Evolutionary conservation across 1,284 basidiomycete species (phyloP), one percentile per base, ranked within the genome.

Genomic region (Cutaneotrichosporon cavernicola): DNA sequence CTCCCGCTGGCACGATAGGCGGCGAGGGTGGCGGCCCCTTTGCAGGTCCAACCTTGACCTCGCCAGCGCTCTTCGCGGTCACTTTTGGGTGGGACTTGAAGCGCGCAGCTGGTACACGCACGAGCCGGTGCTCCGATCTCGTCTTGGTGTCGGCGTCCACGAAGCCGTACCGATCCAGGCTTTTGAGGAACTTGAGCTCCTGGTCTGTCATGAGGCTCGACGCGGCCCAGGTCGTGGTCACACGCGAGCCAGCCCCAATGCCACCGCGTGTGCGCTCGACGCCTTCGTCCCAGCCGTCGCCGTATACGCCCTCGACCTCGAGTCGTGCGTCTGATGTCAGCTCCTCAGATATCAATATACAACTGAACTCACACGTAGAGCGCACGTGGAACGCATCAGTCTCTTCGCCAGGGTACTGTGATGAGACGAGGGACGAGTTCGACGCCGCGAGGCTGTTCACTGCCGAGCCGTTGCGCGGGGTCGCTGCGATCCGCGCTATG

Each of bases 241-340:
- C 70, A 34, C 79, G 65, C 40, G 73, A 70, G 13, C 65, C 67
- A 1, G 67, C 60, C 18, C 62, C 52, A 57, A 89, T 82, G 58
- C 90, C 86, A n/a, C 92, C 92, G 63, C 93, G 85, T n/a, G 92
- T 97, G 49, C 92, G 86, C 81, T 97, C 93, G 16, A 93, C 84
- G 43, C 93, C 93, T 70, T 95, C 92, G 70, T 90, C 89, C 81
- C 89, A 92, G 0, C 93, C 93, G 76, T 97, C 93, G 4, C 93
- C 93, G 73, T 88, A 90, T 34, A 97, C 93, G 22, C 93, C 93
- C 56, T 86, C 86, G 10, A 85, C 81, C 53, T 96, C 91, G 16
- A 97, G 84, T 65, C 90, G 85, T 0, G 92, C 93, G 74, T 97
- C 79, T 81, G 64, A 8, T 49, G 58, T 30, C 22, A 40, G 31